Conservation (phyloP, 2,329 filamentous ascomycete genomes). For the Madurella fahalii region DNA sequence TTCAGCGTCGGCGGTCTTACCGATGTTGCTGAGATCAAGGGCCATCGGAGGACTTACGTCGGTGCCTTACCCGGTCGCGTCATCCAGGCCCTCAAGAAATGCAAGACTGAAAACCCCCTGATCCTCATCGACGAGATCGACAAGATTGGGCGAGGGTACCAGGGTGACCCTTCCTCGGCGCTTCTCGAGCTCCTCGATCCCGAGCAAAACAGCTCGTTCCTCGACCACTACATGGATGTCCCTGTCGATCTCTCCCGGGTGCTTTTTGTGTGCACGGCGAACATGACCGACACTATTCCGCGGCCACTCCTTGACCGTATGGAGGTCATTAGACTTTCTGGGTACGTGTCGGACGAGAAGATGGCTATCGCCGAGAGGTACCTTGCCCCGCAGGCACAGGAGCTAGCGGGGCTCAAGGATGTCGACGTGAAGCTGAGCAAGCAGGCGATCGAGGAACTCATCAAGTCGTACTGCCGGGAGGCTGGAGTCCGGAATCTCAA, state of each 20-base stretch:
- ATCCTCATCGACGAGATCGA: slow-evolving; percentile 97
- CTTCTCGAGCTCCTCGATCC: slow-evolving; percentile 91
- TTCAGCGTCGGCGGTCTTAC: slow-evolving; percentile 97
- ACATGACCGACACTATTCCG: slow-evolving; percentile 98
- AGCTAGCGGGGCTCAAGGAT: slow-evolving; percentile 82
- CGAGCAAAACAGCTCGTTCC: slow-evolving; percentile 94
- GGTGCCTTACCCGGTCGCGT: slow-evolving; percentile 93
- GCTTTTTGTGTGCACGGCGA: slow-evolving; percentile 96
- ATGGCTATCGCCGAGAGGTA: slow-evolving; percentile 96
- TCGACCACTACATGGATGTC: slow-evolving; percentile 98
- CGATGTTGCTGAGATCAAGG: slow-evolving; percentile 98
- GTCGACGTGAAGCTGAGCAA: slow-evolving; percentile 85
- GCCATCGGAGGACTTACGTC: slow-evolving; percentile 92
- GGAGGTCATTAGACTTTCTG: slow-evolving; percentile 94
- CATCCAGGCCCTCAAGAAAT: slow-evolving; percentile 98
- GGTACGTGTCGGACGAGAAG: slow-evolving; percentile 97
- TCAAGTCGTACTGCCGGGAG: slow-evolving; percentile 97
- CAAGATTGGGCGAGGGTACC: slow-evolving; percentile 94
- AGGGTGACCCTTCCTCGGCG: slow-evolving; percentile 92
- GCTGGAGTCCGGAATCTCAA: slow-evolving; percentile 96
- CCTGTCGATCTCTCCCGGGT: slow-evolving; percentile 97
- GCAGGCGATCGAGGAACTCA: slow-evolving; percentile 89
- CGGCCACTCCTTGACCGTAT: slow-evolving; percentile 91
- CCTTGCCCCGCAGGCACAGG: slow-evolving; percentile 88
- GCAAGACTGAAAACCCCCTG: slow-evolving; percentile 95